Conservation (phyloP, 495 filamentous ascomycete species). For the Aspergillus steynii region DNA sequence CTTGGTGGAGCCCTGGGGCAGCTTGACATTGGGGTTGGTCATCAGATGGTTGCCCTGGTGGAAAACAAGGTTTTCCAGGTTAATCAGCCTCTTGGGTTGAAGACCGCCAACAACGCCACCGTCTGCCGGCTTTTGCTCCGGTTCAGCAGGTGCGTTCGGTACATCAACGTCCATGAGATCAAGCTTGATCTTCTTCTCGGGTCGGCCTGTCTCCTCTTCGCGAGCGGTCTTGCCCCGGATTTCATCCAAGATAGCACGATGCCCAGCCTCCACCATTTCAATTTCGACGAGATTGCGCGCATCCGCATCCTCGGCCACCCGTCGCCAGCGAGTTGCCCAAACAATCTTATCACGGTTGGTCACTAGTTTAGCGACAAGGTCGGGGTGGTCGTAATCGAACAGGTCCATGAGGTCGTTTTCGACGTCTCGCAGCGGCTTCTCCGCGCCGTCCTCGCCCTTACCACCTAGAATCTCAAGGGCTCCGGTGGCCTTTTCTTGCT, state of each 20-base stretch:
- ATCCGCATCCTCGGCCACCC: constrained; percentile 76
- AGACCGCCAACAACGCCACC: constrained; percentile 78
- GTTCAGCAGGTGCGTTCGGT: constrained; percentile 53
- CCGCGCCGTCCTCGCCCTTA: constrained; percentile 74
- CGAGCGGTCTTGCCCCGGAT: constrained; percentile 63
- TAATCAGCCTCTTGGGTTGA: constrained; percentile 83
- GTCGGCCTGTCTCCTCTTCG: constrained; percentile 53
- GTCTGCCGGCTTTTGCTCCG: constrained; percentile 54
- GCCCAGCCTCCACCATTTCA: constrained; percentile 87
- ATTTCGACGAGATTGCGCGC: constrained; percentile 77
- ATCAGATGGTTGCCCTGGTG: constrained; percentile 98
- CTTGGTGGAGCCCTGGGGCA: constrained; percentile 95
- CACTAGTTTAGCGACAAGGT: constrained; percentile 89
- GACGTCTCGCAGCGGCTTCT: constrained; percentile 82
- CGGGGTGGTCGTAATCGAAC: constrained; percentile 95
- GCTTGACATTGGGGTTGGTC: constrained; percentile 92
- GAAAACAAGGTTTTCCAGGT: constrained; percentile 93
- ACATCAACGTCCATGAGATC: constrained; percentile 91
- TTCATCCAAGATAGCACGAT: constrained; percentile 84
- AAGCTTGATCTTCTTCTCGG: constrained; percentile 77
- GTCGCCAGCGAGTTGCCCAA: constrained; percentile 89
- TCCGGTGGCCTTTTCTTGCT: constrained; percentile 82
- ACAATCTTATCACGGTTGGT: constrained; percentile 88
- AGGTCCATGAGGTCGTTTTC: constrained; percentile 99
- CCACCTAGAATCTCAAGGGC: constrained; percentile 80